Percentiles rank a stretch among this genome's conserved stretches.
Conservation (phyloP, 2,329 filamentous ascomycete genomes). For the Hypoxylon sp. region DNA sequence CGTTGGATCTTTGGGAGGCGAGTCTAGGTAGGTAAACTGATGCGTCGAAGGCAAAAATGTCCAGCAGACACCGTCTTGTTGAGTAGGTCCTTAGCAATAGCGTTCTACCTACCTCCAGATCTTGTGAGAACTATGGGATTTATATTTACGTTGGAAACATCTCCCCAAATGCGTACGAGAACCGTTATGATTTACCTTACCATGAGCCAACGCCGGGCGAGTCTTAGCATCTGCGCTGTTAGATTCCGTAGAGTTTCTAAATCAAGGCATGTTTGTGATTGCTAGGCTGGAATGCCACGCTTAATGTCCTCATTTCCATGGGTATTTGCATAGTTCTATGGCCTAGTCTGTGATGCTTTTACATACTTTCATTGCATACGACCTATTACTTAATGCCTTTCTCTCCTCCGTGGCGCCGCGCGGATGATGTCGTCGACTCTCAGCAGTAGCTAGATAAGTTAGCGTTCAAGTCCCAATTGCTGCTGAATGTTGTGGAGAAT, state of each 20-base stretch:
- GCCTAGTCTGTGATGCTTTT: constrained; percentile 45
- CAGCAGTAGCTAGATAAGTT: constrained; percentile 78
- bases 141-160: not conserved
- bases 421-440: constrained; percentile 98
- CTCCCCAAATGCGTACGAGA: not conserved
- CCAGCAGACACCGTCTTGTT: not conserved
- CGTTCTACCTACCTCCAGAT: not conserved
- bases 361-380: constrained; percentile 32
- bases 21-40: not conserved
- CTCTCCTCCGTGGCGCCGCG: constrained; percentile 86
- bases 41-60: not conserved
- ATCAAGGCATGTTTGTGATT: not conserved
- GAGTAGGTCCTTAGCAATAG: not conserved
- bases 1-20: not conserved
- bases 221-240: not conserved
- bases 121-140: not conserved
- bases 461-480: constrained; percentile 42
- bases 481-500: not conserved
- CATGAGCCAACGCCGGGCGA: not conserved
- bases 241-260: not conserved
- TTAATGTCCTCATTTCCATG: constrained; percentile 23
- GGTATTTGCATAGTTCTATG: constrained; percentile 43
- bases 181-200: not conserved
- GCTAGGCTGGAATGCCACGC: not conserved
- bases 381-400: constrained; percentile 73